These are phyloP conservation scores for Globisporangium perplexum DNA, from an alignment of 352 stramenopile genomes.

Conservation along the genomic window DNA sequence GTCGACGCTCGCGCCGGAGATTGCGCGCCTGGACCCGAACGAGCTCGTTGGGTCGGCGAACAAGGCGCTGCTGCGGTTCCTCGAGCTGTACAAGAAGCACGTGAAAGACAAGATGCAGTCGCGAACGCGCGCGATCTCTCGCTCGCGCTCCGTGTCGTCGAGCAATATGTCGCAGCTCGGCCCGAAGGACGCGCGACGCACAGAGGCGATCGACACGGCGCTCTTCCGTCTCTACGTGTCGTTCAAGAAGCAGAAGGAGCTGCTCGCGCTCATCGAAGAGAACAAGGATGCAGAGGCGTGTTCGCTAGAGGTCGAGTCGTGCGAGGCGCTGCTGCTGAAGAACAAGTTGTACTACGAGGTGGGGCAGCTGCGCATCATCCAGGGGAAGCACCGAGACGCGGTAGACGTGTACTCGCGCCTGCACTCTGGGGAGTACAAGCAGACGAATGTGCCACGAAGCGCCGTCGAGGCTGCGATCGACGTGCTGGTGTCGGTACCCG, in stretches of 20 bases:
- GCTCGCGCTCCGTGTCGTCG: conserved; percentile 29
- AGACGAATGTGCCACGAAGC: conserved; percentile 81
- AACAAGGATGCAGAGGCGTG: conserved; percentile 51
- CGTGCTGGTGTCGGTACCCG: conserved; percentile 69
- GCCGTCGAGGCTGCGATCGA: conserved; percentile 88
- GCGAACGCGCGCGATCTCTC: conserved; percentile 29
- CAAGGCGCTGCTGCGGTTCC: conserved; percentile 77
- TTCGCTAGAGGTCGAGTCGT: conserved; percentile 62
- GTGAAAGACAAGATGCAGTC: conserved; percentile 62
- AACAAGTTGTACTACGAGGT: conserved; percentile 81
- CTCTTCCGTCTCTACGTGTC: conserved; percentile 76
- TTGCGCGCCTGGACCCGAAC: conserved; percentile 45
- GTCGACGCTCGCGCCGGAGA: conserved; percentile 41
- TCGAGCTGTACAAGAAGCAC: conserved; percentile 79
- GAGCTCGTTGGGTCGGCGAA: conserved; percentile 55
- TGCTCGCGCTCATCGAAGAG: conserved; percentile 70
- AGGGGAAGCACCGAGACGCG: conserved; percentile 61
- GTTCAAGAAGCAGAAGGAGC: conserved; percentile 77
- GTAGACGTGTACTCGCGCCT: conserved; percentile 82
- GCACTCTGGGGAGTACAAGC: conserved; percentile 78
- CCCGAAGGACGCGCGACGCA: conserved; percentile 65
- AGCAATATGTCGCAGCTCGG: conserved; percentile 11
- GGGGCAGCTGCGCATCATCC: conserved; percentile 57
- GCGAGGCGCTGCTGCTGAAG: conserved; percentile 56
- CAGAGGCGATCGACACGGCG: conserved; percentile 82